These are phyloP conservation scores for Penicillium sp. DNA, from an alignment of 2,329 filamentous ascomycete genomes.

Conservation along the genomic window DNA sequence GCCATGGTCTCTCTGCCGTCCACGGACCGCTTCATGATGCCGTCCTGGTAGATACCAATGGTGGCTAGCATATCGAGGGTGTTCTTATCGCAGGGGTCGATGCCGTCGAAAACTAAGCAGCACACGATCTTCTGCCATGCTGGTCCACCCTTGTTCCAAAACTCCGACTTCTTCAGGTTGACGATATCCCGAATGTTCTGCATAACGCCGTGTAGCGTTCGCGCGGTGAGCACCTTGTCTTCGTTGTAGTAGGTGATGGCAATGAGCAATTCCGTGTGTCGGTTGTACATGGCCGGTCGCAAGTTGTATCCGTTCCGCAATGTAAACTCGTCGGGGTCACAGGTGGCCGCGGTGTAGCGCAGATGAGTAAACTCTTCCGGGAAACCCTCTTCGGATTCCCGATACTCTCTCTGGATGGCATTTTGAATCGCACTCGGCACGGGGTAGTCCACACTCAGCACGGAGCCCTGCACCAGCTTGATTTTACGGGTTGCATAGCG, in stretches of 20 bases:
- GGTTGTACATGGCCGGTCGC: constrained; percentile 95
- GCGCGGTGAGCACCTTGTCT: constrained; percentile 85
- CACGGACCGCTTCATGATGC: constrained; percentile 95
- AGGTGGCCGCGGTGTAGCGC: constrained; percentile 95
- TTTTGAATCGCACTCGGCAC: constrained; percentile 97
- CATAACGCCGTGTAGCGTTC: constrained; percentile 95
- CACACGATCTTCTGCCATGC: constrained; percentile 99
- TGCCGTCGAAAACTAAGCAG: constrained; percentile 91
- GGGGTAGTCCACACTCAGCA: constrained; percentile 93
- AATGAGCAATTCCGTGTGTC: constrained; percentile 93
- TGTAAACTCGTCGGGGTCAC: constrained; percentile 96
- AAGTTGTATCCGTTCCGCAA: constrained; percentile 98
- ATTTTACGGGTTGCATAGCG: constrained; percentile 94
- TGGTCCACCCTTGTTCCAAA: constrained; percentile 97
- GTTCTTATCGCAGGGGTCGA: constrained; percentile 94
- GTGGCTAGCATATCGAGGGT: constrained; percentile 88
- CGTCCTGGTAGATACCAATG: constrained; percentile 94
- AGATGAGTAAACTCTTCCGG: constrained; percentile 91
- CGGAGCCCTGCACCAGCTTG: constrained; percentile 93
- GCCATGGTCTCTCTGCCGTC: constrained; percentile 92
- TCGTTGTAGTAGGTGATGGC: constrained; percentile 99
- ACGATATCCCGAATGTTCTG: constrained; percentile 97
- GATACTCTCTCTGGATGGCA: constrained; percentile 86
- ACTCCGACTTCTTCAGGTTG: constrained; percentile 95
- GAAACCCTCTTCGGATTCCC: constrained; percentile 78